These are phyloP conservation scores for Curvularia lunata DNA, from an alignment of 2,329 filamentous ascomycete species.

Conservation along the genomic window DNA sequence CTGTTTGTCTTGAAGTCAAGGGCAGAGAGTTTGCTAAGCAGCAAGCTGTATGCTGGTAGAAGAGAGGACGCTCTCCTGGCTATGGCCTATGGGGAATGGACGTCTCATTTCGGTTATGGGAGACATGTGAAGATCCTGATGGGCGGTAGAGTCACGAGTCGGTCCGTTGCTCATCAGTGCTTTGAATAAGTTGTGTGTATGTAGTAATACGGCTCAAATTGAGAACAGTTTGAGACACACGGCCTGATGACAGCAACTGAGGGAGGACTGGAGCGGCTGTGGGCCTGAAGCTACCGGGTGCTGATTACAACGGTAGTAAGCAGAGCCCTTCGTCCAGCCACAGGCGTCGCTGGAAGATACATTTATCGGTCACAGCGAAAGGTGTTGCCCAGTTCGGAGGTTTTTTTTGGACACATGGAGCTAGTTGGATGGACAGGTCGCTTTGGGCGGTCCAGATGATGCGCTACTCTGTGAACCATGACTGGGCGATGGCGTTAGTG, in stretches of 20 bases:
- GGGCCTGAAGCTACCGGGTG: background rate
- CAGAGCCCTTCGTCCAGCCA: constrained; percentile 2
- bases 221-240: constrained; percentile 6
- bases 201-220: constrained; percentile 2
- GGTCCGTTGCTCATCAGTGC: background rate
- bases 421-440: constrained; percentile 17
- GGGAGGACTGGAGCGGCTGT: background rate
- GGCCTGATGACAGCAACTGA: constrained; percentile 2
- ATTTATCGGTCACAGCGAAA: constrained; percentile 10
- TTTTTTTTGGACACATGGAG: constrained; percentile 20
- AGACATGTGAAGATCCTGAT: constrained; percentile 32
- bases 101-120: constrained; percentile 31
- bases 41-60: constrained; percentile 7
- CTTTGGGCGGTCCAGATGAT: constrained; percentile 18
- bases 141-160: constrained; percentile 5
- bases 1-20: constrained; percentile 1
- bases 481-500: constrained; percentile 22
- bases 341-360: constrained; percentile 2
- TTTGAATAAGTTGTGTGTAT: background rate
- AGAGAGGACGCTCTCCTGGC: constrained; percentile 20
- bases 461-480: constrained; percentile 13
- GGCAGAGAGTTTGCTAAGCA: constrained; percentile 10
- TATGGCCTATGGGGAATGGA: constrained; percentile 11
- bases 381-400: constrained; percentile 26
- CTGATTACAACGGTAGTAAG: constrained; percentile 1